These are phyloP conservation scores for Cucumis melo DNA, from an alignment of 306 rosid species.

Conservation along the genomic window DNA sequence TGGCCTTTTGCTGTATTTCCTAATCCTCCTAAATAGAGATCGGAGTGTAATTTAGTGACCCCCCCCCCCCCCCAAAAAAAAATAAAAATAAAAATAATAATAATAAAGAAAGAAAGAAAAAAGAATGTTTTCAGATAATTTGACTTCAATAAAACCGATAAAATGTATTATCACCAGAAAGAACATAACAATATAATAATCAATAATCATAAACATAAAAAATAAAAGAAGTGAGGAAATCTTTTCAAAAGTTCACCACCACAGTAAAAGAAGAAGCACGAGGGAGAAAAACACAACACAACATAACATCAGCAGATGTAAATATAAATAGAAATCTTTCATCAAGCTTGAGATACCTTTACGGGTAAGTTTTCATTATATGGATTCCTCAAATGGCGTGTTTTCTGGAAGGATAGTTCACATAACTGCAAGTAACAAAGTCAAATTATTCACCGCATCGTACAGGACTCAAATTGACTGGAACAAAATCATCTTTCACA, in stretches of 20 bases:
- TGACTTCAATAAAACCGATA: not conserved
- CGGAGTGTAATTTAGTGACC: not conserved
- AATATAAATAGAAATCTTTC: not conserved
- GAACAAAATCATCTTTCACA: not conserved
- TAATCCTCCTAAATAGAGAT: not conserved
- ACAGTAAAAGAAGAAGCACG: not conserved
- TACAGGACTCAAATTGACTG: not conserved
- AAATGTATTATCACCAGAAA: not conserved
- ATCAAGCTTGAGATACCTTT: conserved; percentile 45
- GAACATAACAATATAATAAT: too few relatives aligned
- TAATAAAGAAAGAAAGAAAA: too few relatives aligned
- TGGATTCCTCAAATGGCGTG: conserved; percentile 97
- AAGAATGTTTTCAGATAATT: not conserved
- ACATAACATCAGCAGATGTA: not conserved
- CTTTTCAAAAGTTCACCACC: not conserved
- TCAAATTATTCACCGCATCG: conserved; percentile 18
- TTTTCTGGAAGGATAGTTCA: conserved; percentile 94
- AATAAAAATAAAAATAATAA: too few relatives aligned
- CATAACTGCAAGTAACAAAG: conserved; percentile 67
- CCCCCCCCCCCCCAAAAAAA: too few relatives aligned
- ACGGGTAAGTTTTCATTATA: conserved; percentile 98
- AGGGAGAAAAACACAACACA: not conserved
- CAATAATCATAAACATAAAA: too few relatives aligned
- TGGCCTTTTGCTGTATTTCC: too few relatives aligned
- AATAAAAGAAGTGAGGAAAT: not conserved